Evolutionary conservation across 2,329 filamentous ascomycete species (phyloP).

Genomic region (Aschersonia sp.): DNA sequence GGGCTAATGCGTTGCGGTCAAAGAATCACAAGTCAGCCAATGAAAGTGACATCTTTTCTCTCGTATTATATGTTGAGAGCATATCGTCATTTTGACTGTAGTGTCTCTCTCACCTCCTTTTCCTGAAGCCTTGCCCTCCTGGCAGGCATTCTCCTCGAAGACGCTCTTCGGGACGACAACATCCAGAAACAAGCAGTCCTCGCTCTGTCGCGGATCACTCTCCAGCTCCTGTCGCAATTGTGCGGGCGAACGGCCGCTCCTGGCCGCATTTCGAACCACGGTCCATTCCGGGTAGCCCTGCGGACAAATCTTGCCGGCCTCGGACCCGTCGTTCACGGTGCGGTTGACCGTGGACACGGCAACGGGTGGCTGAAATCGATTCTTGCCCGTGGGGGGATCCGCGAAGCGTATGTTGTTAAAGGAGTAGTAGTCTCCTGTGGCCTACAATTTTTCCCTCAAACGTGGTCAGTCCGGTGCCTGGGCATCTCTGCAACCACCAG

Average conservation of each 20-base stretch:
- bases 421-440: conserved; percentile 15
- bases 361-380: conserved; percentile 16
- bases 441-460: conserved; percentile 1
- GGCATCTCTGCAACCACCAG: no score
- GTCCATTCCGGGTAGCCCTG: conserved; percentile 11
- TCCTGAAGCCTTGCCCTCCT: no score
- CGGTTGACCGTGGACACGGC: conserved; percentile 11
- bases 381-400: conserved; percentile 15
- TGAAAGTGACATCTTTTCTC: no score
- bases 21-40: neutral
- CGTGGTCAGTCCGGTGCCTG: no score
- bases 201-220: conserved; percentile 7
- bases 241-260: neutral
- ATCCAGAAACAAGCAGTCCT: conserved; percentile 32
- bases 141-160: conserved; percentile 8
- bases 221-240: neutral
- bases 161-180: conserved; percentile 25
- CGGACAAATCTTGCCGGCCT: conserved; percentile 7
- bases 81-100: neutral
- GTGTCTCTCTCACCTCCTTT: neutral
- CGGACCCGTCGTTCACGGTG: conserved; percentile 13
- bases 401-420: conserved; percentile 22
- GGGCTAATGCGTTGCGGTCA: conserved; percentile 8
- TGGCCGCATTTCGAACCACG: conserved; percentile 1
- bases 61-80: no score